Evolutionary conservation across 1,284 basidiomycete genomes (phyloP).

Genomic region (Xerocomus amazonicus): DNA sequence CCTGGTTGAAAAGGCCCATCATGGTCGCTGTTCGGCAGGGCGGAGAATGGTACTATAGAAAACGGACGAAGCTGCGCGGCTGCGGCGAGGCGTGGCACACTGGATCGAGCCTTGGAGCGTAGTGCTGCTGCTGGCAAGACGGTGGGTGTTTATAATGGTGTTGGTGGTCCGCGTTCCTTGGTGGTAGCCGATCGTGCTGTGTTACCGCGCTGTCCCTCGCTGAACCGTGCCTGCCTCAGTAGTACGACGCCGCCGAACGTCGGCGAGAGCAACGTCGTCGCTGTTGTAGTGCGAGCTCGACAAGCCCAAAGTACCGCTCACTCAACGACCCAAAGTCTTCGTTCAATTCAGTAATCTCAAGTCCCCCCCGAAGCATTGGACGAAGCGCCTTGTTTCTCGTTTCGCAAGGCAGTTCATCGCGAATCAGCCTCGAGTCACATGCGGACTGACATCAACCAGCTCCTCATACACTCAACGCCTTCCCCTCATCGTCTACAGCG

Average conservation of each 20-base stretch:
- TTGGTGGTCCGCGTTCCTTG: background rate
- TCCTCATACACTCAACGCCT: too few relatives aligned
- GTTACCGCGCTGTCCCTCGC: background rate
- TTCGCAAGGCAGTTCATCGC: background rate
- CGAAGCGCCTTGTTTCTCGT: background rate
- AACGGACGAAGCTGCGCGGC: conserved; percentile 15
- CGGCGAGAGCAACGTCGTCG: too few relatives aligned
- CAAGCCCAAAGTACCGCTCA: background rate
- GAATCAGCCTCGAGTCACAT: background rate
- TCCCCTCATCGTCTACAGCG: too few relatives aligned
- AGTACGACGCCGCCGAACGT: too few relatives aligned
- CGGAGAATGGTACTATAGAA: background rate
- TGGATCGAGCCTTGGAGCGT: background rate
- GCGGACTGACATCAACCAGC: background rate
- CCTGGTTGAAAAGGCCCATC: conserved; percentile 76
- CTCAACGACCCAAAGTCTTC: too few relatives aligned
- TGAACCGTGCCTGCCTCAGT: too few relatives aligned
- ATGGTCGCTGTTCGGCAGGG: conserved; percentile 39
- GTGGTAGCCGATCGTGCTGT: conserved; percentile 6
- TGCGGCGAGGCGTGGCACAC: conserved; percentile 25
- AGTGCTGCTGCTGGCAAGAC: background rate
- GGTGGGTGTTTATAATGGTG: background rate
- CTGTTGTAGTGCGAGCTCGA: too few relatives aligned
- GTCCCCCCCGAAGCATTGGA: too few relatives aligned
- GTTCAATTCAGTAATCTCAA: too few relatives aligned